Evolutionary conservation across 257 asterid species (phyloP), one percentile per base, ranked within the genome.

Genomic region (Solanum boliviense): DNA sequence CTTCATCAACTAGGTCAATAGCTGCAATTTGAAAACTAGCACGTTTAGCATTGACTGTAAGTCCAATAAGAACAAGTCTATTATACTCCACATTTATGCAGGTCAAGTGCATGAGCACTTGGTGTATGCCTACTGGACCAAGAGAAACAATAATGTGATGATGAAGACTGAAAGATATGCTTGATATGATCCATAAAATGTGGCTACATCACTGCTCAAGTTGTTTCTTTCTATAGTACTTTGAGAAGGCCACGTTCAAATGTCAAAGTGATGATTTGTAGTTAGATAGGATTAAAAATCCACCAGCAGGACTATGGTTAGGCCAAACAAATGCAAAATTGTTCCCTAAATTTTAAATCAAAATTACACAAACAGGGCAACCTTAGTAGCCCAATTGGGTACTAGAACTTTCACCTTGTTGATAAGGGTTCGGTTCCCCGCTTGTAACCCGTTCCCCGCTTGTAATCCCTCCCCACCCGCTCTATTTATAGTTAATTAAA

Each of bases 1-100:
- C 98, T 93, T 96, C 99, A 84, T 96, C 99, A 21, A 96, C 99
- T 62, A 96, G 92, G 90, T 96, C 99, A 89, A 96, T 96, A 83
- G 98, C 99, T 96, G 98, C 91, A 91, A 84, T 89, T 56, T 34
- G 87, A 87, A 88, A 48, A 88, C 86, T 58, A 86, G 86, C 8
- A 5, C 75, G 52, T 75, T 84, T 46, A 81, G 85, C 41, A 82
- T 38, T 70, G 31, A 48, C 41, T 29, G 29, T 10, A 82, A 48
- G 85, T 27, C 16, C 85, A 81, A 15, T 34, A 82, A 48, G 70
- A 25, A 82, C 85, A 29, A 29, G 70, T 5, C 2, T 82, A 29
- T 82, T 48, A 65, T 38, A 81, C 18, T 46, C 68, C 44, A 29
- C 39, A 82, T 82, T 48, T 82, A 29, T 82, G 41, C 41, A 31